Evolutionary conservation across 176 grass and related monocot genomes (phyloP), one percentile per base, ranked within the genome.

Genomic region (Carex kokanica): DNA sequence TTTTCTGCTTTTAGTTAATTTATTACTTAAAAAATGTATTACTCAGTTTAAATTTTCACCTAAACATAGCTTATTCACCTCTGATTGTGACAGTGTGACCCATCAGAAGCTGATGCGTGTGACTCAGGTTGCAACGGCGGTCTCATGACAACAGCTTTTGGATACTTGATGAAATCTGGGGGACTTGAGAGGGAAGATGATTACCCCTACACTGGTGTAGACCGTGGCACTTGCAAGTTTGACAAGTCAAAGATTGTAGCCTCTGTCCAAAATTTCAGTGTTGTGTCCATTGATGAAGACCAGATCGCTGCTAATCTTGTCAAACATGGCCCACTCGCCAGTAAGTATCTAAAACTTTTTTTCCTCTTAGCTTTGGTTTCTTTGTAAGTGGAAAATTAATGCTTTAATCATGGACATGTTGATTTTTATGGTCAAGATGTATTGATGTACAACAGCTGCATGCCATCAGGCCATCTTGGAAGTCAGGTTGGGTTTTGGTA

Each of bases 121-220:
- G 90, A 95, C 10, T 78, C 88, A 0, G 93, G 93, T 67, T 95
- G 93, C 84, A 95, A 95, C 31, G 93, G 93, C n/a, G 93, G 93
- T 41, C 84, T 95, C 63, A 95, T 95, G 93, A 95, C 90, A 58
- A 92, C 93, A 51, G 93, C 93, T 58, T 95, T 95, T 75, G 84
- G 85, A 53, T 95, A 95, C 60, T 81, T 95, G 15, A 17, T 65
- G 51, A 95, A 92, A 89, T 66, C 87, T 40, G 90, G 93, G 62
- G 93, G 93, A 0, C 85, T 92, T 64, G 88, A 95, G 64, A 86
- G 82, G 0, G 93, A 95, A 89, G 58, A 90, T 34, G 93, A 95
- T 34, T 95, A 95, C 62, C 93, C 90, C 1, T 95, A 95, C 54
- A 88, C 53, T 2, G 93, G 93, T 47, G 82, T 0, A 4, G 88